Evolutionary conservation across 1,284 basidiomycete genomes (phyloP), one percentile per base, ranked within the genome.

Genomic region (Trichosporon coremiiforme): DNA sequence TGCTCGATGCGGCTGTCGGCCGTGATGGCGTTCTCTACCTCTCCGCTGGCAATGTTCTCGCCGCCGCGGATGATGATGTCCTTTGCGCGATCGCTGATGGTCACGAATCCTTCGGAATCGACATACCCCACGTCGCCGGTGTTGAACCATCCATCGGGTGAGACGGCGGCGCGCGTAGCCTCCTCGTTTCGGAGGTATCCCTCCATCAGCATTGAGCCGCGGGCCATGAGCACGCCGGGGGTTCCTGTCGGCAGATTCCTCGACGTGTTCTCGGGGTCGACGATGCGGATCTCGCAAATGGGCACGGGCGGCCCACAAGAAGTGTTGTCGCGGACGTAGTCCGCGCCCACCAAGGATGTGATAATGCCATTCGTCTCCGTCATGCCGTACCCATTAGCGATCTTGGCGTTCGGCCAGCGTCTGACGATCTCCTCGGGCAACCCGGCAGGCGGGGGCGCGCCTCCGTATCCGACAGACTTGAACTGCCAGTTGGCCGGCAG

Each of bases 21-120:
- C 62, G 75, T 78, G 4, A 82, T 45, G 22, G 77, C 80, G 66
- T 80, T 80, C 70, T 82, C 80, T 17, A 82, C 75, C 45, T 79
- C 78, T 0, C 73, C 68, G 1, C 78, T 79, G 0, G 78, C 70
- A 70, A 70, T 67, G 62, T 82, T 82, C 70, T 82, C 80, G 1
- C 80, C 80, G 22, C 80, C 80, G 1, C 80, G 79, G 35, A 82
- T 80, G 60, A 82, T 82, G 55, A 82, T 75, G 70, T 82, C 80
- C 47, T 73, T 73, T 10, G 63, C 71, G 4, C 80, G 69, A 67
- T 82, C 80, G 41, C 75, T 72, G 68, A 82, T 78, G 67, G 76
- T 79, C 38, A 82, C 36, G 68, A 78, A 80, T 2, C 76, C 77
- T 0, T 80, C 77, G 8, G 73, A 60, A 67, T 81, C 81, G 15